These are phyloP conservation scores for Elongisporangium undulatum DNA, from an alignment of 352 stramenopile species.

Conservation along the genomic window DNA sequence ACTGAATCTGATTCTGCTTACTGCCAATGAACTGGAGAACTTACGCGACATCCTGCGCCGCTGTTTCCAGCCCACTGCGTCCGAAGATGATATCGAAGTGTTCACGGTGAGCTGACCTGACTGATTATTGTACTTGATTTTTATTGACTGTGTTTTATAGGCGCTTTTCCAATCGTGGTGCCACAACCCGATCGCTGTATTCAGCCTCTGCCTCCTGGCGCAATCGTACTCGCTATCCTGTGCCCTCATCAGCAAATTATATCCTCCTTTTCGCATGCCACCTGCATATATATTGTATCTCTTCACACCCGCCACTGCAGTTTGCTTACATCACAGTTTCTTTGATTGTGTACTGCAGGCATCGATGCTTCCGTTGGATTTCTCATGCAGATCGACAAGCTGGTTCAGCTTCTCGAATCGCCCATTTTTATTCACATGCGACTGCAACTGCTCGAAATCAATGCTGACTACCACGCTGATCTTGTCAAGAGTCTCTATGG, in stretches of 20 bases:
- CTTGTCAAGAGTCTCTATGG: slow-evolving; percentile 98
- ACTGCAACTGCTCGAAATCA: slow-evolving; percentile 97
- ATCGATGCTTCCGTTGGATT: slow-evolving; percentile 98
- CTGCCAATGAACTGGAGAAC: slow-evolving; percentile 95
- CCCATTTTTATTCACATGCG: slow-evolving; percentile 99
- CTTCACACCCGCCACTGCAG: slow-evolving; percentile 33
- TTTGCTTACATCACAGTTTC: slow-evolving; percentile 4
- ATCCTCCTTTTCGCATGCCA: slow-evolving; percentile 31
- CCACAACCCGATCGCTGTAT: slow-evolving; percentile 96
- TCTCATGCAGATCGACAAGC: slow-evolving; percentile 99
- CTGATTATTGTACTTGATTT: neutral
- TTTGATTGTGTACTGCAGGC: slow-evolving; percentile 62
- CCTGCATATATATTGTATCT: slow-evolving; percentile 6
- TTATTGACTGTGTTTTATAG: slow-evolving; percentile 12
- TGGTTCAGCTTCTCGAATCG: slow-evolving; percentile 99
- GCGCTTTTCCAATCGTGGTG: slow-evolving; percentile 93
- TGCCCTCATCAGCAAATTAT: slow-evolving; percentile 95
- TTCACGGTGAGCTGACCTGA: slow-evolving; percentile 44
- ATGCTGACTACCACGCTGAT: slow-evolving; percentile 91
- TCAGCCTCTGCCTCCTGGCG: slow-evolving; percentile 97
- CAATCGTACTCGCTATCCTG: slow-evolving; percentile 98
- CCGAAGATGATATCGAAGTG: slow-evolving; percentile 72
- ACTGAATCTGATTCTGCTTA: slow-evolving; percentile 99
- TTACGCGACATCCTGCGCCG: slow-evolving; percentile 73
- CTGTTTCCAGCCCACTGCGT: slow-evolving; percentile 68